Evolutionary conservation across 345 rosid genomes (phyloP).

Genomic region (Raphanus sativus): DNA sequence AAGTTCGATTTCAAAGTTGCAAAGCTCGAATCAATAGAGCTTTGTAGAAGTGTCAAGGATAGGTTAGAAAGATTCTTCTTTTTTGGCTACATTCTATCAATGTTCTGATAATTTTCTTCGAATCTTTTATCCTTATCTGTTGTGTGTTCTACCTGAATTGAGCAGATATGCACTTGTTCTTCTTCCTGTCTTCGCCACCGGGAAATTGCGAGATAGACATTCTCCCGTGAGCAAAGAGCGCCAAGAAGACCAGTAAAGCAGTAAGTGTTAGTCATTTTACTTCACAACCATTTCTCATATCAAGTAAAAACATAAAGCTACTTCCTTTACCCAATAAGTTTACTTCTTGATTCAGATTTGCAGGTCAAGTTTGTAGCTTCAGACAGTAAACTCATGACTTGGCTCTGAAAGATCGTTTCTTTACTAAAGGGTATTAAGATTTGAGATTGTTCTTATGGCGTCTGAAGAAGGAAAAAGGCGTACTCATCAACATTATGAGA

Average conservation of each 20-base stretch:
- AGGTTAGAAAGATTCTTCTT: no score
- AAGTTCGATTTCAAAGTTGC: background rate
- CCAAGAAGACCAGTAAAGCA: background rate
- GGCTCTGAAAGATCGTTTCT: background rate
- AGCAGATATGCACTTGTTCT: background rate
- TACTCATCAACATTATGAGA: constrained; percentile 35
- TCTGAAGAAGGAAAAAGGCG: constrained; percentile 59
- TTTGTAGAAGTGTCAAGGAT: background rate
- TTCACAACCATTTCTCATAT: background rate
- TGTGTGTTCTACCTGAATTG: background rate
- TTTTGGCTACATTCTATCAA: no score
- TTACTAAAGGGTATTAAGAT: background rate
- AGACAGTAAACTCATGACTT: constrained; percentile 1
- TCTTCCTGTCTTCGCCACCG: background rate
- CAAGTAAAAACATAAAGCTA: background rate
- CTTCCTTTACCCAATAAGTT: background rate
- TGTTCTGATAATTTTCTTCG: no score
- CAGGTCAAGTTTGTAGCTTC: constrained; percentile 44
- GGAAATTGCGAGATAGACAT: background rate
- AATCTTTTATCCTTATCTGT: background rate
- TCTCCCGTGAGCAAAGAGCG: no score
- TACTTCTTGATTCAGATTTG: constrained; percentile 17
- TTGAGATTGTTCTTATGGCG: constrained; percentile 47
- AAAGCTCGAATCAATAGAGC: background rate
- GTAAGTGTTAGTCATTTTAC: constrained; percentile 17